Conservation (phyloP, 2,329 filamentous ascomycete genomes). For the Oidium heveae region DNA sequence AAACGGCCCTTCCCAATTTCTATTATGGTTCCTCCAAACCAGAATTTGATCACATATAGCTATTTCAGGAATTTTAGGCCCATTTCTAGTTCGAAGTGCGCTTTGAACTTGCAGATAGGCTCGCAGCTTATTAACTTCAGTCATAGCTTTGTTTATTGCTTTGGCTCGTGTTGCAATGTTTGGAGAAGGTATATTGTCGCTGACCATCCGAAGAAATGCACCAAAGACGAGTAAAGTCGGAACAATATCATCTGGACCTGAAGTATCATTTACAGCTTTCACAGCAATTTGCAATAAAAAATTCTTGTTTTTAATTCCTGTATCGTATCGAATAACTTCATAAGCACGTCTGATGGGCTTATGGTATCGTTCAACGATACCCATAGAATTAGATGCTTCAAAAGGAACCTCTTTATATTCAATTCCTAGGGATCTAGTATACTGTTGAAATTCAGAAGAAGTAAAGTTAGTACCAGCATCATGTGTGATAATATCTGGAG, state of each 20-base stretch:
- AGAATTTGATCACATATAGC: no score
- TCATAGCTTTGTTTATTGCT: constrained; percentile 2
- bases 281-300: neutral
- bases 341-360: no score
- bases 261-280: neutral
- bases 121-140: constrained; percentile 1
- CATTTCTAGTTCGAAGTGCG: constrained; percentile 1
- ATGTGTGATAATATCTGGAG: no score
- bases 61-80: neutral
- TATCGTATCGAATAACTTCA: neutral
- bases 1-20: no score
- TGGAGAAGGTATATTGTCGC: neutral
- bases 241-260: neutral
- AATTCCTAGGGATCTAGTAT: neutral
- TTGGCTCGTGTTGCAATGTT: neutral
- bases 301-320: neutral
- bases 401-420: neutral
- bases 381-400: neutral
- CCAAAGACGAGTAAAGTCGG: no score
- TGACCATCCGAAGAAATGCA: neutral
- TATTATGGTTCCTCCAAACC: no score
- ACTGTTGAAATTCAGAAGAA: neutral
- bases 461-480: neutral
- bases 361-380: no score
- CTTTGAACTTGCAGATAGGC: constrained; percentile 1